These are phyloP conservation scores for Niebla homalea DNA, from an alignment of 495 filamentous ascomycete species.

Conservation along the genomic window DNA sequence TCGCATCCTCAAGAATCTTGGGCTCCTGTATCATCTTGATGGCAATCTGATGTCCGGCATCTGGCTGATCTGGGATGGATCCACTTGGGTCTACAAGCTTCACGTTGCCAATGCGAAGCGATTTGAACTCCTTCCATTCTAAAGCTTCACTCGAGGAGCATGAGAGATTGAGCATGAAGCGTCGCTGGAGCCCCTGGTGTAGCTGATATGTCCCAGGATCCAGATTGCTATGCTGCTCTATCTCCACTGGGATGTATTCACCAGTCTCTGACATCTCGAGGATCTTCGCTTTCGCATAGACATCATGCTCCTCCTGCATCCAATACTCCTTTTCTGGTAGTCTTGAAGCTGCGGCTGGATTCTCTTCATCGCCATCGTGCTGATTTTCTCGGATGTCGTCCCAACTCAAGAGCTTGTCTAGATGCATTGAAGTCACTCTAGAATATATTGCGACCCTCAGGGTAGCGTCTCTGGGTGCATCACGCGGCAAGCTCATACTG, in stretches of 20 bases:
- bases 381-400: slow-evolving; percentile 82
- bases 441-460: slow-evolving; percentile 91
- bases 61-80: slow-evolving; percentile 65
- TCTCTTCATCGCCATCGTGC: slow-evolving; percentile 29
- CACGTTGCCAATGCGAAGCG: slow-evolving; percentile 64
- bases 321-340: slow-evolving; percentile 87
- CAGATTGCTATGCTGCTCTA: slow-evolving; percentile 66
- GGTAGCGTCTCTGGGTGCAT: slow-evolving; percentile 57
- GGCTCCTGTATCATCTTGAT: slow-evolving; percentile 67
- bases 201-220: slow-evolving; percentile 86
- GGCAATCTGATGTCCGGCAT: slow-evolving; percentile 55
- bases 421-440: slow-evolving; percentile 79
- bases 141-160: slow-evolving; percentile 81
- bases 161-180: slow-evolving; percentile 70
- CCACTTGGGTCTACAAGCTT: slow-evolving; percentile 72
- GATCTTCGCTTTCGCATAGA: slow-evolving; percentile 76
- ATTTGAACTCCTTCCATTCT: slow-evolving; percentile 69
- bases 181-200: slow-evolving; percentile 86
- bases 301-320: slow-evolving; percentile 83
- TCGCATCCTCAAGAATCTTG: slow-evolving; percentile 63
- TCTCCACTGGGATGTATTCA: slow-evolving; percentile 84
- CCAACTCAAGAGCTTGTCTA: slow-evolving; percentile 97
- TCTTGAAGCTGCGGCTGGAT: slow-evolving; percentile 49
- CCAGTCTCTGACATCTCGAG: slow-evolving; percentile 83
- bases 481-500: slow-evolving; percentile 92